A percentile compares a stretch with the other conserved stretches of the same genome.
These are phyloP conservation scores for Mycosarcoma mackinlayi DNA, from an alignment of 1,284 basidiomycete genomes.

Conservation along the genomic window DNA sequence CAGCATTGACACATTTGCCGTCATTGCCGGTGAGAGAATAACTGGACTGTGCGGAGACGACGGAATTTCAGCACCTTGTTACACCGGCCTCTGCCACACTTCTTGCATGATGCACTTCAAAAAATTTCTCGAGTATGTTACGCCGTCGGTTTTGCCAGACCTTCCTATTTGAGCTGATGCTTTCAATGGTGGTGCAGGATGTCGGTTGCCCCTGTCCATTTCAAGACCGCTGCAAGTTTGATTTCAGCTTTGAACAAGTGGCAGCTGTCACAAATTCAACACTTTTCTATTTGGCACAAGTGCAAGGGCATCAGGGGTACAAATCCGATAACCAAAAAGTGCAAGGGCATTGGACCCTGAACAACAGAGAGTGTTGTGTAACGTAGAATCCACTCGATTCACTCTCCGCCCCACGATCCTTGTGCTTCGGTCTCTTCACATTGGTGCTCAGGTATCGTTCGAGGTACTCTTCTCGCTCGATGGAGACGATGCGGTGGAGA, in stretches of 20 bases:
- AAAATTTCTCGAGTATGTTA: too few relatives aligned
- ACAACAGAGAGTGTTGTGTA: not conserved
- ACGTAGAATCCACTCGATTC: conserved; percentile 19
- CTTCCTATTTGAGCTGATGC: too few relatives aligned
- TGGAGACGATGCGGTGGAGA: too few relatives aligned
- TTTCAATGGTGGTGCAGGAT: too few relatives aligned
- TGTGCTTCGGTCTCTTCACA: not conserved
- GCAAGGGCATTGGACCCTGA: conserved; percentile 11
- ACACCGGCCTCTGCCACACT: too few relatives aligned
- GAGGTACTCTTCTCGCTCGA: not conserved
- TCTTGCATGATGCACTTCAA: too few relatives aligned
- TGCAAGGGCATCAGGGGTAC: conserved; percentile 1
- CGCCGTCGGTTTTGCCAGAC: too few relatives aligned
- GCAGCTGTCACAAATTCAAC: conserved; percentile 18
- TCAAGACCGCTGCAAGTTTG: not conserved
- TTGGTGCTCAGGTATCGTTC: not conserved
- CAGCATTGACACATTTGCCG: too few relatives aligned
- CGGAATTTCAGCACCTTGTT: too few relatives aligned
- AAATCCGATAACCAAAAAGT: not conserved
- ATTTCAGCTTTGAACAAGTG: not conserved
- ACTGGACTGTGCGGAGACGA: too few relatives aligned
- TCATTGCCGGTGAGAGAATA: too few relatives aligned
- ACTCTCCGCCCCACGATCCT: not conserved
- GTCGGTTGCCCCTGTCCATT: conserved; percentile 8
- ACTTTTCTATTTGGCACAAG: not conserved